Percentiles rank a stretch among this genome's conserved stretches.
Evolutionary conservation across 202 grass and related monocot genomes (phyloP).

Genomic region (Setaria italica): DNA sequence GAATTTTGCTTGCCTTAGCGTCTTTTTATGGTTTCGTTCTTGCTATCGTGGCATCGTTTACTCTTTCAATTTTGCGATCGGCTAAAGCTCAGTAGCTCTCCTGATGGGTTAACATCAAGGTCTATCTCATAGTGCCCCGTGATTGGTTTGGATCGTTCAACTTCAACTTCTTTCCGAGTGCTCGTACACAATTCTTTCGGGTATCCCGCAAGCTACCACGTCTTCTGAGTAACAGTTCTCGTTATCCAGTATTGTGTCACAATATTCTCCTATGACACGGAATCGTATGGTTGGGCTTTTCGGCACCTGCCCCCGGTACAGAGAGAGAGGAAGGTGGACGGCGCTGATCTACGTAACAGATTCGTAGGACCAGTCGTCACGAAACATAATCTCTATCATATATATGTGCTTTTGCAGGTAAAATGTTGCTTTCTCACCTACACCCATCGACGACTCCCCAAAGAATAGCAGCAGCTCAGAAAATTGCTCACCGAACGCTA

Average conservation of each 20-base stretch:
- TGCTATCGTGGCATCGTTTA: background rate
- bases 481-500: constrained; percentile 21
- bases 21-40: background rate
- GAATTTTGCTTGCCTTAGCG: constrained; percentile 2
- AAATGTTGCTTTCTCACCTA: constrained; percentile 53
- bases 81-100: background rate
- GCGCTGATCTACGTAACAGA: constrained; percentile 15
- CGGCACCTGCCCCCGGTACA: constrained; percentile 6
- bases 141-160: background rate
- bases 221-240: background rate
- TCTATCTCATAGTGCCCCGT: background rate
- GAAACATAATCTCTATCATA: background rate
- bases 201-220: no score
- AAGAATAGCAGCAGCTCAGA: background rate
- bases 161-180: background rate
- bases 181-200: background rate
- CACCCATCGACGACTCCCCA: constrained; percentile 14
- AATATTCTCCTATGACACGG: background rate
- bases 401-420: constrained; percentile 13
- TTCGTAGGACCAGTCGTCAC: constrained; percentile 20
- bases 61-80: background rate
- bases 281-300: background rate
- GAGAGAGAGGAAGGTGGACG: constrained; percentile 2
- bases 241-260: constrained; percentile 28
- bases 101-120: background rate